Evolutionary conservation across 73 alveolate genomes (phyloP).

Genomic region (Paramecium caudatum): DNA sequence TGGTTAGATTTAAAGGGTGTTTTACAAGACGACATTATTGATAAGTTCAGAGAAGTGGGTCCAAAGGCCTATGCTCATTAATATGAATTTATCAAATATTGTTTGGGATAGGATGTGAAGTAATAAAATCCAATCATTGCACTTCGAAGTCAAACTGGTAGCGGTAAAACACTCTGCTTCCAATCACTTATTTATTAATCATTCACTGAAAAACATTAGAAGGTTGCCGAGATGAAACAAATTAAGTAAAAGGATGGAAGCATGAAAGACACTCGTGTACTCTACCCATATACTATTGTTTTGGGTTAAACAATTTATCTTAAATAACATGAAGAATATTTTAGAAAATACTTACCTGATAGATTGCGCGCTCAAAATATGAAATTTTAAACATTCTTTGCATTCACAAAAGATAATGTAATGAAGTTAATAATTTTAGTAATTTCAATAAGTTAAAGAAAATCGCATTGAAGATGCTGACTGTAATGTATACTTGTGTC

Average conservation of each 20-base stretch:
- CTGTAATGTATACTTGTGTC: conserved; percentile 1
- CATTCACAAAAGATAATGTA: conserved; percentile 47
- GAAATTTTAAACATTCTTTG: conserved; percentile 59
- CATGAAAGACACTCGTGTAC: conserved; percentile 33
- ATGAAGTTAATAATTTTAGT: background rate
- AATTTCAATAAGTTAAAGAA: conserved; percentile 2
- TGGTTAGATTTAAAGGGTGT: conserved; percentile 61
- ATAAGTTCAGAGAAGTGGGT: conserved; percentile 49
- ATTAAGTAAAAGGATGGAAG: conserved; percentile 38
- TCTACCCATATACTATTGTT: conserved; percentile 48
- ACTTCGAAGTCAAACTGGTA: conserved; percentile 43
- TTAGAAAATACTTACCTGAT: conserved; percentile 20
- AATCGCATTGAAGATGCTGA: conserved; percentile 53
- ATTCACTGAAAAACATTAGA: conserved; percentile 1
- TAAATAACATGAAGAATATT: conserved; percentile 56
- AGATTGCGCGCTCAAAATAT: background rate
- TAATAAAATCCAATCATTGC: conserved; percentile 5
- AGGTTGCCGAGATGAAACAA: background rate
- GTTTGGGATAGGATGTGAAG: conserved; percentile 24
- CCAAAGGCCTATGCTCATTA: conserved; percentile 56
- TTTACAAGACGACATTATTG: conserved; percentile 9
- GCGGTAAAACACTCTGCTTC: conserved; percentile 59
- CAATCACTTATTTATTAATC: conserved; percentile 12
- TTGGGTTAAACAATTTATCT: conserved; percentile 59
- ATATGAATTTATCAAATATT: conserved; percentile 61